phyloP scores from a whole-genome alignment of 1,139 yeast species.

The Yamadazyma triangularis region DNA sequence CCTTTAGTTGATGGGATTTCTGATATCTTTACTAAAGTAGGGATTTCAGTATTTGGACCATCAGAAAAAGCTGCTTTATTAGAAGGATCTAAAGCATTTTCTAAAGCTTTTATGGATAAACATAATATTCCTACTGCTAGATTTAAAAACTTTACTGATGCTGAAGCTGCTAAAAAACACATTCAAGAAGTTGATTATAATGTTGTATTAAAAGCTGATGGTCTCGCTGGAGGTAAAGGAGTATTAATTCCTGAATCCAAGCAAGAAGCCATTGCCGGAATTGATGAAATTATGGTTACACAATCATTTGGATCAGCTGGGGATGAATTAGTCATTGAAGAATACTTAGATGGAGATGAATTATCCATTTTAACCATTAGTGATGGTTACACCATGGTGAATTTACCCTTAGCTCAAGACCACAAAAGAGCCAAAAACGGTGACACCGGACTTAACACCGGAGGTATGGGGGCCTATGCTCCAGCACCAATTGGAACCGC shows the following conservation, averaged over 20 bases:
- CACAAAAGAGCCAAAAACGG: conserved; percentile 95
- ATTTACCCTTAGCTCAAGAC: conserved; percentile 97
- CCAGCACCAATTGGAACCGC: conserved; percentile 93
- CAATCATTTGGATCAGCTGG: conserved; percentile 92
- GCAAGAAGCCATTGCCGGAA: conserved; percentile 80
- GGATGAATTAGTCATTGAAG: conserved; percentile 94
- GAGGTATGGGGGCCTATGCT: conserved; percentile 99
- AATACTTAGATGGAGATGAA: conserved; percentile 94
- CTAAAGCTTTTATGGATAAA: conserved; percentile 89
- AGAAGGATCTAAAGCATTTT: conserved; percentile 97
- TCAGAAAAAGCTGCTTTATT: conserved; percentile 81
- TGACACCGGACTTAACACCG: conserved; percentile 93
- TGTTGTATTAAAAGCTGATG: conserved; percentile 94
- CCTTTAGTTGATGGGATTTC: conserved; percentile 94
- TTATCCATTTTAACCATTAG: conserved; percentile 86
- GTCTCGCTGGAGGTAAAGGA: conserved; percentile 98
- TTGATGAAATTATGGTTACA: conserved; percentile 85
- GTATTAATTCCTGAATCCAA: conserved; percentile 85
- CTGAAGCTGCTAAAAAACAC: conserved; percentile 69
- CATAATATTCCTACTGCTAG: conserved; percentile 93
- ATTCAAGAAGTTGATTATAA: conserved; percentile 63
- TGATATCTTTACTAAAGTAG: conserved; percentile 63
- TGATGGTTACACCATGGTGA: conserved; percentile 89
- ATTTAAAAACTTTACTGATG: conserved; percentile 75
- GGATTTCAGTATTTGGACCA: conserved; percentile 97